Evolutionary conservation across 1,139 yeast genomes (phyloP).

Genomic region (Debaryomyces subglobosus): DNA sequence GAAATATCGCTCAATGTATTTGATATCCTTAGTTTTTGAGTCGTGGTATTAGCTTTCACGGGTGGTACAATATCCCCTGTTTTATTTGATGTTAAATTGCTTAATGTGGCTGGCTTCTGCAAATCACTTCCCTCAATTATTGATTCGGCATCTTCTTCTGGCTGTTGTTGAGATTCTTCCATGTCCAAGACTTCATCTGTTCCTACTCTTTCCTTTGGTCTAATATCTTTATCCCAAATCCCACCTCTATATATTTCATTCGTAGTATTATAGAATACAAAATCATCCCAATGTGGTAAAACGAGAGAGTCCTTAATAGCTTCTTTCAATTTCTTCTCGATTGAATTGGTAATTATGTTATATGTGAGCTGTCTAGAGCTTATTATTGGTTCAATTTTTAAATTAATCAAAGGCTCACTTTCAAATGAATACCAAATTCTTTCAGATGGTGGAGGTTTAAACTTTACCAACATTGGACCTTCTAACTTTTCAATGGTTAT

Average conservation of each 20-base stretch:
- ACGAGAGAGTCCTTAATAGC: slow-evolving; percentile 81
- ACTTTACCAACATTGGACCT: slow-evolving; percentile 69
- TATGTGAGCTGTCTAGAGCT: slow-evolving; percentile 82
- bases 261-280: slow-evolving; percentile 66
- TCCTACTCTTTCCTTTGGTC: slow-evolving; percentile 16
- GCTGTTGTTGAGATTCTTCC: background rate
- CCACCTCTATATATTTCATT: slow-evolving; percentile 86
- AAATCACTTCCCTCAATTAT: slow-evolving; percentile 4
- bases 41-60: slow-evolving; percentile 3
- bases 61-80: background rate
- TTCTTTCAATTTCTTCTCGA: slow-evolving; percentile 78
- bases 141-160: slow-evolving; percentile 7
- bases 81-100: background rate
- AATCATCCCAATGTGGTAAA: slow-evolving; percentile 85
- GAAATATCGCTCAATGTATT: slow-evolving; percentile 41
- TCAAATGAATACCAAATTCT: slow-evolving; percentile 91
- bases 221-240: slow-evolving; percentile 67
- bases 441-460: slow-evolving; percentile 90
- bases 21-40: slow-evolving; percentile 19
- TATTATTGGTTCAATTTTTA: slow-evolving; percentile 85
- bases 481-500: slow-evolving; percentile 67
- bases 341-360: slow-evolving; percentile 74
- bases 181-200: background rate
- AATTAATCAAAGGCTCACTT: slow-evolving; percentile 70
- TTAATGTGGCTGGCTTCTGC: background rate